Conservation (phyloP, 306 rosid genomes). For the Acmispon strigosus region DNA sequence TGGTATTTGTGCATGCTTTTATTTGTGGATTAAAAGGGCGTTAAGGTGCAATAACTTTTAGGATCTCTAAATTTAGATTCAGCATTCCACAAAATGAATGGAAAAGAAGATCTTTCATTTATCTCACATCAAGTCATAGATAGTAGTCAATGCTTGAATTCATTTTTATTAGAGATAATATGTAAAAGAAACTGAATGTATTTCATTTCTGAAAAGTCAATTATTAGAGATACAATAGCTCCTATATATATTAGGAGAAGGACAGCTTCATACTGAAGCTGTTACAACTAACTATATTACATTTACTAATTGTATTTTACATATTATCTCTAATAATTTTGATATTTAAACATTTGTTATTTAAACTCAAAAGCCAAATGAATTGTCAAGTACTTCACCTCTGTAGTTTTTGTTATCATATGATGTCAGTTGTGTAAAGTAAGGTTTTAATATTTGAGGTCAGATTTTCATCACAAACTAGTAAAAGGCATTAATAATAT, state of each 20-base stretch:
- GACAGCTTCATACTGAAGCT: too few relatives aligned
- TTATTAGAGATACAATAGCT: too few relatives aligned
- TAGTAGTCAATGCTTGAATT: background rate
- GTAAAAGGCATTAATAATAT: conserved; percentile 3
- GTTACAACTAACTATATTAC: too few relatives aligned
- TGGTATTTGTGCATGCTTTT: background rate
- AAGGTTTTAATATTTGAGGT: background rate
- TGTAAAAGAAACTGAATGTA: too few relatives aligned
- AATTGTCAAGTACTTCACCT: conserved; percentile 10
- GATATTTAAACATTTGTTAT: background rate
- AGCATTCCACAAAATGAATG: background rate
- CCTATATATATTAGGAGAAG: too few relatives aligned
- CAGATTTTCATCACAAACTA: background rate
- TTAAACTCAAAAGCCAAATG: background rate
- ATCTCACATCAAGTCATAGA: too few relatives aligned
- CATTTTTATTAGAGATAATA: too few relatives aligned
- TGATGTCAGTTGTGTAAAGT: background rate
- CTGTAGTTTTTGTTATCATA: background rate
- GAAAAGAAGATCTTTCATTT: background rate
- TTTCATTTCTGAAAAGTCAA: too few relatives aligned
- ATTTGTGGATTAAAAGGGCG: background rate
- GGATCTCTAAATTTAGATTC: background rate
- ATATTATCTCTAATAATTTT: too few relatives aligned
- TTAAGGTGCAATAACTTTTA: background rate
- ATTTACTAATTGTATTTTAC: too few relatives aligned